These are phyloP conservation scores for Diaporthe citriasiana DNA, from an alignment of 2,329 filamentous ascomycete genomes.

Conservation along the genomic window DNA sequence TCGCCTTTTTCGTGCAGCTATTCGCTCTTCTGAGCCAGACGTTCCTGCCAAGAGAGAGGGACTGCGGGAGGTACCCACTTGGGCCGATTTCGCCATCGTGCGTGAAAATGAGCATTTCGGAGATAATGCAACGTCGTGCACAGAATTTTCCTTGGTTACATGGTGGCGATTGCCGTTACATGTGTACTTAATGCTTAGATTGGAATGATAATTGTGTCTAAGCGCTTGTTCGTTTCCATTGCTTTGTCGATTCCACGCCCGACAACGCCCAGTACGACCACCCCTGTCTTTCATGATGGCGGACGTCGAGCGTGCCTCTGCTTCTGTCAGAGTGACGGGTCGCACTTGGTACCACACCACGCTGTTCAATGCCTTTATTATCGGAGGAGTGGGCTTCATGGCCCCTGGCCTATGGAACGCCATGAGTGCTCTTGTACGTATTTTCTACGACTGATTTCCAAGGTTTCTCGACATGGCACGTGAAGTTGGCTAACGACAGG, in stretches of 20 bases:
- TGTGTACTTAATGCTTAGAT: neutral
- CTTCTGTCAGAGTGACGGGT: constrained; percentile 1
- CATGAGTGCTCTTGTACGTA: constrained; percentile 14
- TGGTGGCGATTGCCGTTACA: neutral
- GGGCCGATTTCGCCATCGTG: constrained; percentile 19
- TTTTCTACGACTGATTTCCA: fast-evolving
- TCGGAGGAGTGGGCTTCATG: constrained; percentile 19
- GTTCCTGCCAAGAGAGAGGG: constrained; percentile 6
- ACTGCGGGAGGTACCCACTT: constrained; percentile 27
- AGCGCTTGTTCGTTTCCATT: neutral
- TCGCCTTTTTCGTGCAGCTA: neutral
- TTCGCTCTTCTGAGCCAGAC: neutral
- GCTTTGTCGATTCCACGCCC: neutral
- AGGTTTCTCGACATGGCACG: fast-evolving
- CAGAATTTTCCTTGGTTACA: constrained; percentile 3
- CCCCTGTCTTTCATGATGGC: constrained; percentile 14
- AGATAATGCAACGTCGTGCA: constrained; percentile 13
- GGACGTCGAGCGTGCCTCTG: constrained; percentile 19
- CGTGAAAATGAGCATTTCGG: constrained; percentile 17
- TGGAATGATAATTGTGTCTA: neutral
- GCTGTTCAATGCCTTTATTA: constrained; percentile 26
- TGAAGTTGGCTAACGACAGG: neutral
- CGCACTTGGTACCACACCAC: constrained; percentile 20
- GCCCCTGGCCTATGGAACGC: constrained; percentile 28
- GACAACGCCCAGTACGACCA: neutral